Evolutionary conservation across 345 rosid genomes (phyloP).

Genomic region (Heritiera fomes): DNA sequence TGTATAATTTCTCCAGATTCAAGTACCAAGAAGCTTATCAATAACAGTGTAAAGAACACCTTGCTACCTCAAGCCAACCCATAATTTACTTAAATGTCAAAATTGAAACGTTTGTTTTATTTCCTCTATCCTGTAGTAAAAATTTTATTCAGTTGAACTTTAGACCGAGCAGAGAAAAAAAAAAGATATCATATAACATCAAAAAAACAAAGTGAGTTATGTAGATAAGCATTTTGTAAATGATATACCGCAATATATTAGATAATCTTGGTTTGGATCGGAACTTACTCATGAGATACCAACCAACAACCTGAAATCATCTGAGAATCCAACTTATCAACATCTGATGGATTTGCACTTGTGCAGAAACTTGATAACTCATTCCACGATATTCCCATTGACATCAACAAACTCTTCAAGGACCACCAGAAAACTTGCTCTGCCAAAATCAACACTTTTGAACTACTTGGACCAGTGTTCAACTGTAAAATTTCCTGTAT

Average conservation of each 20-base stretch:
- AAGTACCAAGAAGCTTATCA: neutral
- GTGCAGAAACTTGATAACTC: constrained; percentile 32
- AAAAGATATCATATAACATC: neutral
- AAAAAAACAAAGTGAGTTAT: neutral
- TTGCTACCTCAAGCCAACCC: constrained; percentile 5
- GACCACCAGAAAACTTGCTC: constrained; percentile 56
- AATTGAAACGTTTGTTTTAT: neutral
- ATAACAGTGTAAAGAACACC: constrained; percentile 5
- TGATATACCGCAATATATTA: neutral
- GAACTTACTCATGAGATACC: constrained; percentile 56
- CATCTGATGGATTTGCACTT: constrained; percentile 33
- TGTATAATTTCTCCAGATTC: neutral
- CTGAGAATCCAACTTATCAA: constrained; percentile 30
- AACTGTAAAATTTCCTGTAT: constrained; percentile 51
- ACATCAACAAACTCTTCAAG: constrained; percentile 47
- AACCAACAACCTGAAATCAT: constrained; percentile 50
- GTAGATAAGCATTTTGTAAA: neutral
- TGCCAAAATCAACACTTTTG: constrained; percentile 49
- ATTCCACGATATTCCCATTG: constrained; percentile 49
- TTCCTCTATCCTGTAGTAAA: too few relatives aligned
- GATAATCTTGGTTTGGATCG: constrained; percentile 8
- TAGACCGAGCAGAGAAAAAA: neutral
- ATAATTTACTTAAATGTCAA: neutral
- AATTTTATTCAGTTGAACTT: neutral
- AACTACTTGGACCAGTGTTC: constrained; percentile 27